These are phyloP conservation scores for Diversispora eburnea DNA, from an alignment of 192 early-diverging fungal genomes.

Conservation along the genomic window DNA sequence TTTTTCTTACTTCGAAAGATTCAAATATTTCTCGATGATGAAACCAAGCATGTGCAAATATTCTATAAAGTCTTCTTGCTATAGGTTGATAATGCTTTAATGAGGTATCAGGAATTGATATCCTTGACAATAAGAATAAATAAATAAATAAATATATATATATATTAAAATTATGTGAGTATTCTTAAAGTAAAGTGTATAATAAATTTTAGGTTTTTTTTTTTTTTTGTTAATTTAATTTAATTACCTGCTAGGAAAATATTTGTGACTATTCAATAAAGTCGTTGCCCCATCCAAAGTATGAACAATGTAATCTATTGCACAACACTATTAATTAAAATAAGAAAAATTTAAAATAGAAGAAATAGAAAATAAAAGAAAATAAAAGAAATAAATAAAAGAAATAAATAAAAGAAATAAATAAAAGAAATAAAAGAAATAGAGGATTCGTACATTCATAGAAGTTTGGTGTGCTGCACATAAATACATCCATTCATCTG, in stretches of 20 bases:
- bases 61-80: slow-evolving; percentile 88
- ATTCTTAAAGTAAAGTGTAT: background rate
- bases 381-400: no score
- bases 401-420: no score
- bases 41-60: slow-evolving; percentile 94
- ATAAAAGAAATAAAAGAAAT: slow-evolving; percentile 1
- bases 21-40: slow-evolving; percentile 90
- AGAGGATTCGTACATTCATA: slow-evolving; percentile 52
- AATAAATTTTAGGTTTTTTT: no score
- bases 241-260: slow-evolving; percentile 71
- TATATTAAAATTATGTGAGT: no score
- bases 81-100: slow-evolving; percentile 86
- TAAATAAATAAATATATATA: no score
- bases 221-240: background rate
- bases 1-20: slow-evolving; percentile 64
- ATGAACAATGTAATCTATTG: slow-evolving; percentile 91
- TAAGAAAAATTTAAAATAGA: background rate
- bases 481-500: slow-evolving; percentile 84
- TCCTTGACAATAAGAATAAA: slow-evolving; percentile 33
- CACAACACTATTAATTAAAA: slow-evolving; percentile 62
- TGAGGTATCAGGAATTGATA: slow-evolving; percentile 60
- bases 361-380: slow-evolving; percentile 2
- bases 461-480: slow-evolving; percentile 86
- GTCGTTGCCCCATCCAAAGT: slow-evolving; percentile 86
- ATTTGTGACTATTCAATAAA: slow-evolving; percentile 70